Conservation (phyloP, 805 yeast genomes). For the Tetrapisispora pingtungensis region DNA sequence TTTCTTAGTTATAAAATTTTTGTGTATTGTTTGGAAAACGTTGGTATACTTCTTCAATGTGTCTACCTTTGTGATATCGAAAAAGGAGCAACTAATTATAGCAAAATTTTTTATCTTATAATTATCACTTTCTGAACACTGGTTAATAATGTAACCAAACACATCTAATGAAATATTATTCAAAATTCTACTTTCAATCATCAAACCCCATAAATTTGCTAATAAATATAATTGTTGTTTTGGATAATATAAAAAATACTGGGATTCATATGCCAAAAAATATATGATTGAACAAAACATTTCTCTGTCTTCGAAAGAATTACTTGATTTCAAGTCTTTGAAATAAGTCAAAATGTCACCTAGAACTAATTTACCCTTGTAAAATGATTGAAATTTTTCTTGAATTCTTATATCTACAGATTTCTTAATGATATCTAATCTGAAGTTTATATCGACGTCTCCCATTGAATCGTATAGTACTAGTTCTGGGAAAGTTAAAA, state of each 20-base stretch:
- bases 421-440: not conserved
- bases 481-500: not conserved
- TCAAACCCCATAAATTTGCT: conserved; percentile 85
- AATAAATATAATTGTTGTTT: conserved; percentile 88
- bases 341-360: conserved; percentile 80
- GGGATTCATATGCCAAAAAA: conserved; percentile 84
- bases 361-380: conserved; percentile 78
- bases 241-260: conserved; percentile 93
- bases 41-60: conserved; percentile 77
- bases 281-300: conserved; percentile 97
- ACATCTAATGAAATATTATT: conserved; percentile 90
- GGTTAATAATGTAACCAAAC: conserved; percentile 70
- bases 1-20: no score
- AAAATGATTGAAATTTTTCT: conserved; percentile 81
- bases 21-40: not conserved
- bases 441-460: not conserved
- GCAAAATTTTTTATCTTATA: conserved; percentile 93
- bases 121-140: conserved; percentile 76
- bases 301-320: conserved; percentile 81
- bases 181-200: conserved; percentile 69
- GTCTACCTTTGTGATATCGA: not conserved
- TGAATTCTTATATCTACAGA: conserved; percentile 86
- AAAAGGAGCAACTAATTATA: conserved; percentile 58
- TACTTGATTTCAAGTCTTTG: conserved; percentile 61
- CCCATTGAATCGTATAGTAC: not conserved